These are phyloP conservation scores for Ophiostoma piceae DNA, from an alignment of 2,329 filamentous ascomycete genomes.

Conservation along the genomic window DNA sequence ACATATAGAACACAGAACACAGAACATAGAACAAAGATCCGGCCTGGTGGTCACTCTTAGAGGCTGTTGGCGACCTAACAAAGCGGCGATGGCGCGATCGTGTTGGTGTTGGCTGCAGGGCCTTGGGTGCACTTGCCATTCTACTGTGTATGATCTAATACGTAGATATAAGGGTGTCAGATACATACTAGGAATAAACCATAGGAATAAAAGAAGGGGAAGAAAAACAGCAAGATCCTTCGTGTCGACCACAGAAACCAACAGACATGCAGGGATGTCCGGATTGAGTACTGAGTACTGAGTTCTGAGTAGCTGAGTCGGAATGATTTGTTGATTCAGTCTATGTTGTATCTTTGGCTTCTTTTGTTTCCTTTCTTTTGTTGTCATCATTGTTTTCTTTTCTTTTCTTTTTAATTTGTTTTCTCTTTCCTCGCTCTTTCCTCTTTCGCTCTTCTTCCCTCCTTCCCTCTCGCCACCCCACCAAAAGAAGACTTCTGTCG, in stretches of 20 bases:
- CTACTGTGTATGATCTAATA: no score
- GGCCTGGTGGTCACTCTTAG: neutral
- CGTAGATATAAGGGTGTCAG: no score
- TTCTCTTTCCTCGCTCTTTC: neutral
- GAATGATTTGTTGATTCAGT: no score
- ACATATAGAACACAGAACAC: no score
- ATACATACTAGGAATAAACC: no score
- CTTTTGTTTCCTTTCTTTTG: neutral
- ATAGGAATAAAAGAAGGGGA: no score
- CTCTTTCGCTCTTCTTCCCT: neutral
- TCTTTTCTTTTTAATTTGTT: slow-evolving; percentile 2
- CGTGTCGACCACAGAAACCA: no score
- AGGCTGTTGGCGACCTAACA: neutral
- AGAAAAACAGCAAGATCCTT: no score
- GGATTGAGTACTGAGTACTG: no score
- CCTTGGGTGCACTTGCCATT: no score
- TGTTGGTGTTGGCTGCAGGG: neutral
- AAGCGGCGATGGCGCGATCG: neutral
- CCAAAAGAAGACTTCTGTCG: neutral
- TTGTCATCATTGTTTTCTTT: neutral
- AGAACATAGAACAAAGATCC: neutral
- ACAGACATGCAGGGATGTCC: no score
- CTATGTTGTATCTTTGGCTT: neutral
- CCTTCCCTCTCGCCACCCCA: neutral
- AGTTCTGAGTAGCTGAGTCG: no score